phyloP scores from a whole-genome alignment of 768 basidiomycete genomes.

The Kwoniella botswanensis region DNA sequence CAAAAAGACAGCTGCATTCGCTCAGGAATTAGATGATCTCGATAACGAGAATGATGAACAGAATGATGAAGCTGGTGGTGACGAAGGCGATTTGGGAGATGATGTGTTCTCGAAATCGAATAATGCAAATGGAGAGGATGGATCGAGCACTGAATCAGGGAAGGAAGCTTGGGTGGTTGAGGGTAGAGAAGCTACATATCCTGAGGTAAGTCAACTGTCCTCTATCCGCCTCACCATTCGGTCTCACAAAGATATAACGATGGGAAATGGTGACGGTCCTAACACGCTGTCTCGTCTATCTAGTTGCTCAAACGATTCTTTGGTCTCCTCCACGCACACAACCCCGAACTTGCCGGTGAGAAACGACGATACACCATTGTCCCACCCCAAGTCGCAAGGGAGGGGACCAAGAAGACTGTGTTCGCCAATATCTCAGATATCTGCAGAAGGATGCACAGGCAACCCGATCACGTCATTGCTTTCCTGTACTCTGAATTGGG shows the following conservation, averaged over 20 bases:
- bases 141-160: conserved; percentile 62
- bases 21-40: conserved; percentile 60
- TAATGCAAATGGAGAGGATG: conserved; percentile 60
- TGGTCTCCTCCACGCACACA: conserved; percentile 84
- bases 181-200: conserved; percentile 95
- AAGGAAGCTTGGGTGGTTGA: conserved; percentile 79
- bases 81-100: conserved; percentile 76
- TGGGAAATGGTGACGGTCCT: too few species aligned
- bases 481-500: conserved; percentile 98
- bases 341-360: conserved; percentile 84
- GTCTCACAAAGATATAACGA: too few species aligned
- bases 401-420: conserved; percentile 97
- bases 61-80: conserved; percentile 32
- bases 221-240: not conserved
- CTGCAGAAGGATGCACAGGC: conserved; percentile 96
- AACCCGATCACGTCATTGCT: conserved; percentile 96
- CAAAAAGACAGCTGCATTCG: conserved; percentile 80
- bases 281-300: not conserved
- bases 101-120: conserved; percentile 70
- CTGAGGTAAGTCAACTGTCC: conserved; percentile 68
- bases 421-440: conserved; percentile 97
- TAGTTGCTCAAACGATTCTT: conserved; percentile 94
- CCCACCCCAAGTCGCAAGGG: conserved; percentile 88
- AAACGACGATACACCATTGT: conserved; percentile 94
- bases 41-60: conserved; percentile 63